phyloP scores from a whole-genome alignment of 2,329 filamentous ascomycete genomes.

The Cercospora zeina region DNA sequence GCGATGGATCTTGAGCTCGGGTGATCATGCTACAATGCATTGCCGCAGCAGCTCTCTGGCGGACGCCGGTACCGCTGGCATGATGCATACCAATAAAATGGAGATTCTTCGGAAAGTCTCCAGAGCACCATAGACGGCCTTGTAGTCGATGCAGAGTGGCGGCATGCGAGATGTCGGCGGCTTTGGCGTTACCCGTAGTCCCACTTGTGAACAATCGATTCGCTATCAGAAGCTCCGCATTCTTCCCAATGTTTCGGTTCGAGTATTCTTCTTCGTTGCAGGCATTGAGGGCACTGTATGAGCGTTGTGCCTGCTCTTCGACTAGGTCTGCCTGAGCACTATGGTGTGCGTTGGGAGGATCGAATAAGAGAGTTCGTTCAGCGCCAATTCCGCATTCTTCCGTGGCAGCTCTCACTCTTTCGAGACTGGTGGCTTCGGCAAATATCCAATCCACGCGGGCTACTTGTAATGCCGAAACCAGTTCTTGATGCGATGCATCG shows the following conservation, averaged over 20 bases:
- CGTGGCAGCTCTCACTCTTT: not conserved
- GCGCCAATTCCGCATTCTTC: not conserved
- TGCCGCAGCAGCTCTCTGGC: not conserved
- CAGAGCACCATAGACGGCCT: not conserved
- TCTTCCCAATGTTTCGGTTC: not conserved
- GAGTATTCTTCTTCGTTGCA: not conserved
- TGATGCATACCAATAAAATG: conserved; percentile 2
- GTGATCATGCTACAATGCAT: not conserved
- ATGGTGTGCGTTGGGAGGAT: not conserved
- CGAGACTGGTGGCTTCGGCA: not conserved
- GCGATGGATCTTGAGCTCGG: not conserved
- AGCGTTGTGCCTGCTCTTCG: not conserved
- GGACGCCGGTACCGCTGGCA: not conserved
- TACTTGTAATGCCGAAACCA: not conserved
- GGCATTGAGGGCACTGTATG: not conserved
- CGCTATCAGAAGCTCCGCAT: not conserved
- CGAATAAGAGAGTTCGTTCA: not conserved
- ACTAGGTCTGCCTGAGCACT: not conserved
- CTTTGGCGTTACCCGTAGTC: not conserved
- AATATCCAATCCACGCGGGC: not conserved
- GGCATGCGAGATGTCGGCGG: not conserved
- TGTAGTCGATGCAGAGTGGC: not conserved
- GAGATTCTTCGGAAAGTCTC: not conserved
- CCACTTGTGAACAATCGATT: not conserved
- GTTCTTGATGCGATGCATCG: not conserved